Conservation (phyloP, 768 basidiomycete genomes). For the Strobilomyces confusus region DNA sequence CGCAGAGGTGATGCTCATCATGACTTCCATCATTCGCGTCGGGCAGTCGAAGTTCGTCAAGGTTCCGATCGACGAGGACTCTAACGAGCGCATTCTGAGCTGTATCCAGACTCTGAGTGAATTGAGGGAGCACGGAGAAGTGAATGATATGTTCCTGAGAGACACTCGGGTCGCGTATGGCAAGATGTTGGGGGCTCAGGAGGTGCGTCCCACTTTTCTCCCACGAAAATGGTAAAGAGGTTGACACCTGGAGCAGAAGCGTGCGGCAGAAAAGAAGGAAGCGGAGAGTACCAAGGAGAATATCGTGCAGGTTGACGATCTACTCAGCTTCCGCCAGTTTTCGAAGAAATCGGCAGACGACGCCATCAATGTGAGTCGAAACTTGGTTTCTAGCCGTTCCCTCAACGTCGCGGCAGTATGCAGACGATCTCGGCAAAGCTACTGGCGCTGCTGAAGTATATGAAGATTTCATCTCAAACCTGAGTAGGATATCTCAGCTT, state of each 20-base stretch:
- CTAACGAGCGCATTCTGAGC: constrained; percentile 91
- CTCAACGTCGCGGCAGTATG: constrained; percentile 52
- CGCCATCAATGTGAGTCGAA: constrained; percentile 57
- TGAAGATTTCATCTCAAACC: constrained; percentile 92
- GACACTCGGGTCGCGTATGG: constrained; percentile 91
- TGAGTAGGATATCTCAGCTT: constrained; percentile 89
- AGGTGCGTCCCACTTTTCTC: constrained; percentile 46
- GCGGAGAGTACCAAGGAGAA: constrained; percentile 62
- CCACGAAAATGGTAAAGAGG: neutral
- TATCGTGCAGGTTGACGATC: constrained; percentile 89
- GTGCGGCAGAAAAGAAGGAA: constrained; percentile 87
- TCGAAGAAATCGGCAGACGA: constrained; percentile 87
- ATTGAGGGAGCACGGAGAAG: constrained; percentile 51
- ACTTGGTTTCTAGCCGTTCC: neutral
- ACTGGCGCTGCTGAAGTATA: constrained; percentile 80
- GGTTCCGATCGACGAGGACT: constrained; percentile 97
- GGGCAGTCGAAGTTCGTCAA: constrained; percentile 95
- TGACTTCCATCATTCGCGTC: constrained; percentile 95
- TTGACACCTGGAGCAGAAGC: constrained; percentile 51
- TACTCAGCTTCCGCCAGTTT: constrained; percentile 91
- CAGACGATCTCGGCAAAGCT: constrained; percentile 82
- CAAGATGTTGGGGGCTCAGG: constrained; percentile 94
- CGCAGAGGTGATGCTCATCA: constrained; percentile 97
- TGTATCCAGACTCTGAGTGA: constrained; percentile 93
- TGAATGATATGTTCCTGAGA: constrained; percentile 70